Conservation (phyloP, 2,329 filamentous ascomycete genomes). For the Aspergillus costaricaensis region DNA sequence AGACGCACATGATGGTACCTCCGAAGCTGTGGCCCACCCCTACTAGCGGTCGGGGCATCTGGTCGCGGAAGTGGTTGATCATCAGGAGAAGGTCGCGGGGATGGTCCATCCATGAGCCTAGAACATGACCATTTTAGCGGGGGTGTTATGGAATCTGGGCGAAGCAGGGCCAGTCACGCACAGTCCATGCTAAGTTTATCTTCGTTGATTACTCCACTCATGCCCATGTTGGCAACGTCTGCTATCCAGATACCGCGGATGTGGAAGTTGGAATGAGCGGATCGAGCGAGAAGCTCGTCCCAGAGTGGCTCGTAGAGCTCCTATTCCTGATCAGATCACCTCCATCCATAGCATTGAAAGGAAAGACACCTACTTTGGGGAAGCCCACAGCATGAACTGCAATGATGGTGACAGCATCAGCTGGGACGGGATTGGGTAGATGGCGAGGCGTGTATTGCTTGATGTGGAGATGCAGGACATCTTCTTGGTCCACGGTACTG, state of each 20-base stretch:
- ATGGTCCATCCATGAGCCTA: constrained; percentile 17
- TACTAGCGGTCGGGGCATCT: constrained; percentile 13
- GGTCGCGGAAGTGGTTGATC: constrained; percentile 19
- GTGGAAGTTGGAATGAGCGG: constrained; percentile 58
- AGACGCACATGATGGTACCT: constrained; percentile 36
- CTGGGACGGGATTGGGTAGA: background rate
- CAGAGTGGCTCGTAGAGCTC: constrained; percentile 86
- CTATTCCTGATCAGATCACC: constrained; percentile 40
- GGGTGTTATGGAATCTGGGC: background rate
- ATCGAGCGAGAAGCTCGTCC: constrained; percentile 67
- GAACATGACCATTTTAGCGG: background rate
- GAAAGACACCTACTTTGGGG: constrained; percentile 2
- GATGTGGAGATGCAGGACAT: background rate
- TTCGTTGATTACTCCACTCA: constrained; percentile 17
- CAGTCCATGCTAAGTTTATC: constrained; percentile 14
- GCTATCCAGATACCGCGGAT: constrained; percentile 56
- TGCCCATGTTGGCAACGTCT: constrained; percentile 14
- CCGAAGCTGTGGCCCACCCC: constrained; percentile 17
- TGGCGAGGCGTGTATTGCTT: constrained; percentile 17
- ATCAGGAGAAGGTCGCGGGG: constrained; percentile 12
- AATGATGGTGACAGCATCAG: constrained; percentile 12
- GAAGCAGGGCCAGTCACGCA: background rate
- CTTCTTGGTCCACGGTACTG: background rate
- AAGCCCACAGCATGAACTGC: constrained; percentile 12
- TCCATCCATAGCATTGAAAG: too few species aligned